A percentile compares a stretch with the other conserved stretches of the same genome.
Evolutionary conservation across 2,329 filamentous ascomycete species (phyloP).

Genomic region (Didymella sp.): DNA sequence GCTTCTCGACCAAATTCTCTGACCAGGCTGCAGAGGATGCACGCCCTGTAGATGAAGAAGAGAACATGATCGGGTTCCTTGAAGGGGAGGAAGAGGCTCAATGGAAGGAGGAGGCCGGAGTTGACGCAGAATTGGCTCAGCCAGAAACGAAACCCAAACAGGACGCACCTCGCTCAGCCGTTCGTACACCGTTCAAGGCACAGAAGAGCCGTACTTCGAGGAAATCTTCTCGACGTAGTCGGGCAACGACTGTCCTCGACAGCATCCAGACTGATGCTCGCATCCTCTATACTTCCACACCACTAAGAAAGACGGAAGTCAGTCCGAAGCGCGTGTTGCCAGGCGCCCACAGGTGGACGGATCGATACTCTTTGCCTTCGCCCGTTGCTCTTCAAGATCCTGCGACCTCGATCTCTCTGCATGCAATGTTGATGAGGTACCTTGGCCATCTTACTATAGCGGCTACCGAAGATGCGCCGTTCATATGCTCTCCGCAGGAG

Average conservation of each 20-base stretch:
- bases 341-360: constrained; percentile 3
- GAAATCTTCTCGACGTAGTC: constrained; percentile 33
- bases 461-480: constrained; percentile 11
- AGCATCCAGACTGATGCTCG: constrained; percentile 26
- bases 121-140: neutral
- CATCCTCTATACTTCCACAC: constrained; percentile 27
- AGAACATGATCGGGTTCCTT: neutral
- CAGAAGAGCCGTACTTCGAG: constrained; percentile 22
- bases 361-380: neutral
- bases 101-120: neutral
- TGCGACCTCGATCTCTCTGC: constrained; percentile 25
- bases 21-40: neutral
- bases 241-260: constrained; percentile 29
- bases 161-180: neutral
- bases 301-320: constrained; percentile 17
- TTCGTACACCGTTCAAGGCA: constrained; percentile 12
- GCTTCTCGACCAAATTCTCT: constrained; percentile 1
- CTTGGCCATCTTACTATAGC: constrained; percentile 24
- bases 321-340: constrained; percentile 7
- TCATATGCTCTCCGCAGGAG: constrained; percentile 29
- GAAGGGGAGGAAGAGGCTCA: neutral
- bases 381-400: neutral
- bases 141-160: too few species aligned
- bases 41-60: neutral
- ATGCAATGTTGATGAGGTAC: constrained; percentile 40